Percentiles rank a stretch among this genome's conserved stretches.
phyloP scores from a whole-genome alignment of 495 filamentous ascomycete genomes.

The Aspergillus cavernicola region DNA sequence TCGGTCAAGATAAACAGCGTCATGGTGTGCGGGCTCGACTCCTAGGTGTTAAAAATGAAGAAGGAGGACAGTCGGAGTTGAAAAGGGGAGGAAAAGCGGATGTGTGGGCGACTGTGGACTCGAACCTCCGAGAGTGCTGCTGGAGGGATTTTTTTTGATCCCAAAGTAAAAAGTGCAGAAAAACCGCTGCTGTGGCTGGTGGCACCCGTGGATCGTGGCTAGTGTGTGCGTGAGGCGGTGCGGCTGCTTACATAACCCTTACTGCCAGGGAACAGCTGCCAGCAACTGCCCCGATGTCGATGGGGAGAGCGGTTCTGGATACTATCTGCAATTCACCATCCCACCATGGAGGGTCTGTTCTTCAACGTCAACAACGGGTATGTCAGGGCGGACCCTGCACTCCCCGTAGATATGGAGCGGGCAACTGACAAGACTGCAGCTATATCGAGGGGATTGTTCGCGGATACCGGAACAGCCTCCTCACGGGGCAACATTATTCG shows the following conservation, averaged over 20 bases:
- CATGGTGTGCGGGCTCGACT: slow-evolving; percentile 50
- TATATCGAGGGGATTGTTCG: slow-evolving; percentile 96
- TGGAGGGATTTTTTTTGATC: slow-evolving; percentile 25
- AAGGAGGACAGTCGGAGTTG: slow-evolving; percentile 16
- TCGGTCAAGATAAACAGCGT: slow-evolving; percentile 82
- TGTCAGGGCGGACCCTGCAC: slow-evolving; percentile 16
- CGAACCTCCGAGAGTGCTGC: slow-evolving; percentile 23
- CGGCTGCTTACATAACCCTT: slow-evolving; percentile 19
- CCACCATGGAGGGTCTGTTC: slow-evolving; percentile 85
- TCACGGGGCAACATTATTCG: slow-evolving; percentile 86
- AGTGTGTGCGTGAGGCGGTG: slow-evolving; percentile 16
- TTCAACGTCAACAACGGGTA: slow-evolving; percentile 96
- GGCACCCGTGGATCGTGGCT: slow-evolving; percentile 9
- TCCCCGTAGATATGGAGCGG: neutral
- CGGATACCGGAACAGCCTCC: slow-evolving; percentile 90
- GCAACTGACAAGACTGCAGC: slow-evolving; percentile 40
- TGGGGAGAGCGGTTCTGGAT: slow-evolving; percentile 16
- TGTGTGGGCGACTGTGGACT: slow-evolving; percentile 20
- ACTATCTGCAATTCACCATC: slow-evolving; percentile 15
- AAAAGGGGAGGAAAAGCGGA: slow-evolving; percentile 19
- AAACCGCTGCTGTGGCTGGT: slow-evolving; percentile 20
- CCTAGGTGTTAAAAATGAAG: slow-evolving; percentile 23
- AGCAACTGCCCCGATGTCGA: slow-evolving; percentile 1
- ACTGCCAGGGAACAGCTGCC: slow-evolving; percentile 11
- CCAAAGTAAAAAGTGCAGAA: slow-evolving; percentile 23